Evolutionary conservation across 192 early-diverging fungal genomes (phyloP).

Genomic region (Rhizophlyctis rosea): DNA sequence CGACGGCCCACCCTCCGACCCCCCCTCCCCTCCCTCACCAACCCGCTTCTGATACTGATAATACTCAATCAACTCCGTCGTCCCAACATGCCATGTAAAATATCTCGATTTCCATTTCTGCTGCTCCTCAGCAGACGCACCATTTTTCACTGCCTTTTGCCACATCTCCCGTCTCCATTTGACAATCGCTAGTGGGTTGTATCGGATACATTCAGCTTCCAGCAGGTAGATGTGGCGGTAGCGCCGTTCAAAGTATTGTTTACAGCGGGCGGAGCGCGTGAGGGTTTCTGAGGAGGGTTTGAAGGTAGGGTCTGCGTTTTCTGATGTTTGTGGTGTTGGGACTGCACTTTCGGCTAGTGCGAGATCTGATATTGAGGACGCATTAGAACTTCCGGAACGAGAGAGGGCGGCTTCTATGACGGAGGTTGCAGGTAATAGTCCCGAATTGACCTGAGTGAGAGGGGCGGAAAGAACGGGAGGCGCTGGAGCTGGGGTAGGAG

Average conservation of each 20-base stretch:
- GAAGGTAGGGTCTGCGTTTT: neutral
- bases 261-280: slow-evolving; percentile 19
- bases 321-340: neutral
- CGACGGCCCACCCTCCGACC: neutral
- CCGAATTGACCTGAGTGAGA: neutral
- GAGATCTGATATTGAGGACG: neutral
- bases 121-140: slow-evolving; percentile 26
- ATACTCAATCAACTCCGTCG: slow-evolving; percentile 21
- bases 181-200: slow-evolving; percentile 26
- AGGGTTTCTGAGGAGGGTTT: slow-evolving; percentile 17
- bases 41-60: slow-evolving; percentile 4
- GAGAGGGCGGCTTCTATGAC: neutral
- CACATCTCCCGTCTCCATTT: slow-evolving; percentile 23
- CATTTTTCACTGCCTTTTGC: slow-evolving; percentile 17
- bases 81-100: slow-evolving; percentile 30
- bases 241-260: slow-evolving; percentile 26
- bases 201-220: neutral
- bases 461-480: neutral
- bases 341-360: neutral
- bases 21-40: neutral
- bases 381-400: neutral
- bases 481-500: too few relatives aligned
- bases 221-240: neutral
- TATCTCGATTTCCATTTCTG: slow-evolving; percentile 26
- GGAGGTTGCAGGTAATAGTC: neutral